Base-by-base conservation (phyloP, 306 rosid species). In the Cucurbita maxima region DNA sequence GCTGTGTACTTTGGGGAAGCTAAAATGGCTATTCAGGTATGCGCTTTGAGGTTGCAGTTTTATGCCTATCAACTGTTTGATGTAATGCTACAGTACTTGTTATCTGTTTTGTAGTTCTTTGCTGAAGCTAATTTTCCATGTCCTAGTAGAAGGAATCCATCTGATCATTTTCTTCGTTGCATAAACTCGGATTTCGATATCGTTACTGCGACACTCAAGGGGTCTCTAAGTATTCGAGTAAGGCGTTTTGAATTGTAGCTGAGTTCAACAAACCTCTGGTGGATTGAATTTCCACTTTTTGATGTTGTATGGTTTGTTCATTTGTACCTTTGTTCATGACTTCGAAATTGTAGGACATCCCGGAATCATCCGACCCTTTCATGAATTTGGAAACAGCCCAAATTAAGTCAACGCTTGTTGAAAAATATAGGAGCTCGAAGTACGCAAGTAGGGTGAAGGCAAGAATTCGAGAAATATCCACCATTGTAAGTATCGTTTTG, bases 131-230 rank as follows among this genome's bases (percentile, higher is more conserved):
- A 90, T 80, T 86, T 94, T 78, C 97, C 96, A 16, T 94, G 98
- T 78, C 97, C 97, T 19, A 87, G 88, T 76, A 82, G 85, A 82
- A 84, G 96, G 86, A 94, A 89, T 74, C 98, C 98, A 76, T 89
- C 97, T 0, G 98, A 94, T 84, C 98, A 94, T 78, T 90, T 90
- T 86, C 95, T 94, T 34, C 92, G 96, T 19, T 91, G 95, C 59
- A 85, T 90, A 3, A 94, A 94, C 77, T 88, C 97, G 40, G 98
- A 89, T 77, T 94, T 94, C 5, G 98, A 94, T 73, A 66, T 76
- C 44, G 85, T 87, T 63, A 85, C 88, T 4, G 67, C 72, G 0
- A 72, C 88, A 4, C 70, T 89, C 72, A 79, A 63, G 73, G 81
- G 80, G 40, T 79, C 88, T 64, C 83, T 63, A 57, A 82, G 77